phyloP scores from a whole-genome alignment of 2,329 filamentous ascomycete species.

The Pseudopyrenochaeta lycopersici region DNA sequence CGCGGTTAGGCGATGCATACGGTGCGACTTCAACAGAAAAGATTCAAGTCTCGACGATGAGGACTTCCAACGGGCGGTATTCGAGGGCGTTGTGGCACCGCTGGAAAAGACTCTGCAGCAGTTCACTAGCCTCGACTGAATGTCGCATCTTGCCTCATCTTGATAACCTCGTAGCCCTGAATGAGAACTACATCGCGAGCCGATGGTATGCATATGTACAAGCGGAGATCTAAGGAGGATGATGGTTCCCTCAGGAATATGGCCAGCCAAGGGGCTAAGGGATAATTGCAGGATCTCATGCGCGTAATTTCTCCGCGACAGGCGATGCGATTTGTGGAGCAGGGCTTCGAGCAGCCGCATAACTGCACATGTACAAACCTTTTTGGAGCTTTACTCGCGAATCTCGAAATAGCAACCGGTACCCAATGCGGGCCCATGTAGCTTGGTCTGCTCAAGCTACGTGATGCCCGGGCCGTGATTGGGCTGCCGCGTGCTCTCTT shows the following conservation, averaged over 20 bases:
- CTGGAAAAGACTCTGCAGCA: conserved; percentile 20
- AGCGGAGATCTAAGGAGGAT: no score
- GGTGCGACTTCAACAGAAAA: conserved; percentile 24
- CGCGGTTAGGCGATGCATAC: conserved; percentile 22
- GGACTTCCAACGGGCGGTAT: conserved; percentile 23
- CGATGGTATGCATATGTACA: no score
- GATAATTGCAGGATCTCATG: conserved; percentile 17
- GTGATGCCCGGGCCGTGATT: neutral
- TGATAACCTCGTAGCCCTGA: no score
- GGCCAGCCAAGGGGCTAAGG: conserved; percentile 6
- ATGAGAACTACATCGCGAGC: no score
- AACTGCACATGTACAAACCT: conserved; percentile 3
- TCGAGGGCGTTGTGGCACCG: conserved; percentile 24
- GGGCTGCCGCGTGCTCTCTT: neutral
- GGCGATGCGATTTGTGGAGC: conserved; percentile 10
- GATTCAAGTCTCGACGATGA: conserved; percentile 20
- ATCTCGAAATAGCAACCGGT: conserved; percentile 3
- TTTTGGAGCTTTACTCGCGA: neutral
- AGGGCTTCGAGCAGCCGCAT: conserved; percentile 9
- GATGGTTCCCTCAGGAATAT: neutral
- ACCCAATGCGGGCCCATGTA: conserved; percentile 3
- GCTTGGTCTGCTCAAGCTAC: neutral
- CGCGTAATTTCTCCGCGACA: conserved; percentile 19
- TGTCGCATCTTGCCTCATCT: no score
- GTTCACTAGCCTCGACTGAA: conserved; percentile 19